Evolutionary conservation across 805 yeast genomes (phyloP).

Genomic region (Tetrapisispora namnaoensis): DNA sequence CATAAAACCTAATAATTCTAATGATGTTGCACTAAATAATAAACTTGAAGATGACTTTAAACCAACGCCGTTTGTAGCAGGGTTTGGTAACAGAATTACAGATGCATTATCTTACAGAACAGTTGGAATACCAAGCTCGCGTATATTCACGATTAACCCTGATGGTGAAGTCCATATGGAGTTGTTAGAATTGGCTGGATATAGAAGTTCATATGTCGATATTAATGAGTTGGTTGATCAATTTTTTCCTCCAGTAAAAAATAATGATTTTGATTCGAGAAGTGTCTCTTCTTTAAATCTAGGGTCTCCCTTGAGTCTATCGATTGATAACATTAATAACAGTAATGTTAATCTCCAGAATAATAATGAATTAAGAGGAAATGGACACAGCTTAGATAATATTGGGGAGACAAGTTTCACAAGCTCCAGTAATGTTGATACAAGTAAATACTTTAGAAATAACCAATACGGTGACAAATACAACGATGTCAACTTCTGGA

Average conservation of each 20-base stretch:
- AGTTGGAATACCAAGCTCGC: slow-evolving; percentile 87
- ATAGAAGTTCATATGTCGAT: slow-evolving; percentile 74
- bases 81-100: slow-evolving; percentile 93
- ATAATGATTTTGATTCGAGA: slow-evolving; percentile 26
- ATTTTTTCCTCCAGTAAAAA: slow-evolving; percentile 78
- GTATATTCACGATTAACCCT: slow-evolving; percentile 92
- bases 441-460: slow-evolving; percentile 15
- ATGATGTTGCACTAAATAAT: not conserved
- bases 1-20: not conserved
- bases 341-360: not conserved
- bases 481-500: slow-evolving; percentile 88
- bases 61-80: slow-evolving; percentile 87
- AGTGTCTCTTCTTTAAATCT: slow-evolving; percentile 25
- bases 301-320: slow-evolving; percentile 18
- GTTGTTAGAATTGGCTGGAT: slow-evolving; percentile 85
- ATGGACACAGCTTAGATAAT: not conserved
- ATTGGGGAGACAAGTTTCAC: not conserved
- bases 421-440: slow-evolving; percentile 8
- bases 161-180: slow-evolving; percentile 98
- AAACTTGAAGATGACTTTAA: slow-evolving; percentile 30
- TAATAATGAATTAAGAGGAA: not conserved
- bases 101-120: slow-evolving; percentile 92
- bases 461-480: slow-evolving; percentile 35
- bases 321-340: slow-evolving; percentile 12
- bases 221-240: slow-evolving; percentile 94